Evolutionary conservation across 345 rosid genomes (phyloP), one percentile per base, ranked within the genome.

Genomic region (Bretschneidera sinensis): DNA sequence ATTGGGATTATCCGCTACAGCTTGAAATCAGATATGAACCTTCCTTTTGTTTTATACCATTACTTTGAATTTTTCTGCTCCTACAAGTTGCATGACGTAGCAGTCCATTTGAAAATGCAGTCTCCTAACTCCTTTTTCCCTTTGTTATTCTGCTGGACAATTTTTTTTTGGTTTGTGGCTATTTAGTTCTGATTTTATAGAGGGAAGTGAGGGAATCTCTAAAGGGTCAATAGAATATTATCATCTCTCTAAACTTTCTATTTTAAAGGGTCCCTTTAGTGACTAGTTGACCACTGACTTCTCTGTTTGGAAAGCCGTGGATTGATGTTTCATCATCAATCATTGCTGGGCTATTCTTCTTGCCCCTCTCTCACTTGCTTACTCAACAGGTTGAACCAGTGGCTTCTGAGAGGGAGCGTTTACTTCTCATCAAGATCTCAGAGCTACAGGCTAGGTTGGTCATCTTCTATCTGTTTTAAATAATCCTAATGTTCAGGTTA

Each of bases 381-480:
- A 53, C 24, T 69, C 48, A 33, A 66, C 81, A 95, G 97, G 85
- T 72, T 60, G 92, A 95, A 54, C 21, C 74, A 1, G 61, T 74
- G 24, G 68, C 65, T 59, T 81, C 87, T 25, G 96, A 91, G 67
- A 85, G 86, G 81, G 99, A 95, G 78, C 83, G 79, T 20, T 55
- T 74, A 63, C 74, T 95, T 69, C 76, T 82, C 18, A 50, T 61
- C 68, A 78, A 78, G 79, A 84, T 95, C 57, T 63, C 87, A 6
- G 97, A 86, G 71, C 88, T 86, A 60, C 92, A 82, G 39, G 74
- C 91, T 20, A 88, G 90, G 96, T 89, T 59, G 64, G 87, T 68
- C 56, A 52, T 59, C 53, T 34, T 54, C 57, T 55, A 35, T 52
- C 33, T 19, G 28, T 43, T 20, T 60, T 24, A 68, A 54, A 34